phyloP scores from a whole-genome alignment of 2,329 filamentous ascomycete species.

The Fusarium sp. region DNA sequence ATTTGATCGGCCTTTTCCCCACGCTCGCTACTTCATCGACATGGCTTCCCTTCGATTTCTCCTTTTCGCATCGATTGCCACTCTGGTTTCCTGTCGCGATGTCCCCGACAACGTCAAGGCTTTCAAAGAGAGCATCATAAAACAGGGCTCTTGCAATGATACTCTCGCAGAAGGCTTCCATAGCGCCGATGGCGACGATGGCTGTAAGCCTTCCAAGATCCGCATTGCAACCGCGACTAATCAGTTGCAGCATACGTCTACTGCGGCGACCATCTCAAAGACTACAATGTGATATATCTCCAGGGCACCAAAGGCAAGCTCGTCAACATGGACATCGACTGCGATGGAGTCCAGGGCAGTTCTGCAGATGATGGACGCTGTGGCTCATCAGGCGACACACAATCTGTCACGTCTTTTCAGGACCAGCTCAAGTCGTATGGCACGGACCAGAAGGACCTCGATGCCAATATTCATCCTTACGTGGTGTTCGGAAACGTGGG shows the following conservation, averaged over 20 bases:
- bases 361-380: constrained; percentile 56
- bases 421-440: constrained; percentile 49
- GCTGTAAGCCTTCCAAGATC: constrained; percentile 41
- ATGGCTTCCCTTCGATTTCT: constrained; percentile 36
- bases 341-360: constrained; percentile 59
- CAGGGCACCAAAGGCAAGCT: constrained; percentile 53
- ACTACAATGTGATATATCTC: constrained; percentile 58
- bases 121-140: constrained; percentile 53
- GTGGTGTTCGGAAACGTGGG: constrained; percentile 63
- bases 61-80: constrained; percentile 39
- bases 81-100: constrained; percentile 42
- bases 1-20: constrained; percentile 4
- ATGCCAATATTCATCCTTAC: constrained; percentile 62
- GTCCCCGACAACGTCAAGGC: constrained; percentile 53
- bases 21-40: constrained; percentile 9
- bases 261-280: constrained; percentile 56
- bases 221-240: background rate
- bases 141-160: constrained; percentile 50
- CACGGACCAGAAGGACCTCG: constrained; percentile 52
- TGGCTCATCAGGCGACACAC: constrained; percentile 53
- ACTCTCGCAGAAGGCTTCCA: constrained; percentile 53
- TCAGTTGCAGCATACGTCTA: constrained; percentile 49
- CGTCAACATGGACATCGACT: constrained; percentile 67
- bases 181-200: constrained; percentile 49
- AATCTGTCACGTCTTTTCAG: constrained; percentile 59